phyloP scores from a whole-genome alignment of 1,284 basidiomycete species.

The Entoloma clypeatum region DNA sequence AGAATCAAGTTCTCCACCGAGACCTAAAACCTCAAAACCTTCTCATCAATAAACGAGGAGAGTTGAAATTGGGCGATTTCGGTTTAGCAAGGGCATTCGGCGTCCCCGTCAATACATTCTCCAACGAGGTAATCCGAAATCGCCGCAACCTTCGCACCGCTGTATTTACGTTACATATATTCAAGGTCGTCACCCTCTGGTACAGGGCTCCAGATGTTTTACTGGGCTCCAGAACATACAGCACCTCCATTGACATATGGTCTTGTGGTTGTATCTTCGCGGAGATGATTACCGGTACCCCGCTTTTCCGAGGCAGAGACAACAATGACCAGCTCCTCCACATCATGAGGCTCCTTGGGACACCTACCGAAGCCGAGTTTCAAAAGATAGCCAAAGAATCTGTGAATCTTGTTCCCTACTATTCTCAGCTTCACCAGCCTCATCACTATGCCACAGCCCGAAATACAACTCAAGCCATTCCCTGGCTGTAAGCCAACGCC shows the following conservation, averaged over 20 bases:
- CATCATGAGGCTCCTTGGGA: constrained; percentile 97
- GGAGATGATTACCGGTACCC: constrained; percentile 97
- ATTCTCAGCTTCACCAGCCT: background rate
- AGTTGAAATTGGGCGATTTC: constrained; percentile 97
- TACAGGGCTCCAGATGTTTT: constrained; percentile 99
- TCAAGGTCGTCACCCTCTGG: constrained; percentile 95
- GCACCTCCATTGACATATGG: constrained; percentile 99
- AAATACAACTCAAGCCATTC: constrained; percentile 85
- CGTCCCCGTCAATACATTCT: constrained; percentile 95
- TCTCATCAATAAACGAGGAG: constrained; percentile 95
- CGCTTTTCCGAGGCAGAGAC: constrained; percentile 95
- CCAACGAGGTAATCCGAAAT: constrained; percentile 71
- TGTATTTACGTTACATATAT: constrained; percentile 5
- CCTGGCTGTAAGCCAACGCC: constrained; percentile 91
- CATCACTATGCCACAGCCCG: constrained; percentile 57
- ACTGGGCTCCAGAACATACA: constrained; percentile 95
- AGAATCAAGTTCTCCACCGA: constrained; percentile 96
- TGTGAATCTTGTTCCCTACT: constrained; percentile 44
- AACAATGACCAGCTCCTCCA: constrained; percentile 97
- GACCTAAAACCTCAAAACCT: constrained; percentile 98
- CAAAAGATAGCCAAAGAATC: constrained; percentile 91
- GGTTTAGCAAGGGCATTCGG: constrained; percentile 93
- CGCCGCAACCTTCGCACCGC: background rate
- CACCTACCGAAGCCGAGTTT: constrained; percentile 87
- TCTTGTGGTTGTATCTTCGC: constrained; percentile 99